Base-by-base conservation (phyloP, 1,139 yeast species). In the Sugiyamaella grinbergsii region DNA sequence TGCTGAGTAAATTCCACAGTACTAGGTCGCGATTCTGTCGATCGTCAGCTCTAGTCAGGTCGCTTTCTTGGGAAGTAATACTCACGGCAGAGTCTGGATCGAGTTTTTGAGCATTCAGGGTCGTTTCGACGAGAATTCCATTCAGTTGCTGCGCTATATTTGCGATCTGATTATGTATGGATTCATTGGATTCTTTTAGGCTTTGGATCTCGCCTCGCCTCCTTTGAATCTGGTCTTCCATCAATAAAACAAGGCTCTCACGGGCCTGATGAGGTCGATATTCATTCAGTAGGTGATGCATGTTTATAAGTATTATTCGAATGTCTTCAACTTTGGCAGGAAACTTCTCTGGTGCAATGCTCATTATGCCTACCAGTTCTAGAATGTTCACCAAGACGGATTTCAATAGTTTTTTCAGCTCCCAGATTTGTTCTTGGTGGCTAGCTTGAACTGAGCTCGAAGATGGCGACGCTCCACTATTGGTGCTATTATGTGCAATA, bases 181-280 rank as follows among this genome's bases (percentile, higher is more conserved):
- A 59, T 11, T 49, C 53, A 49, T 64, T 66, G 8, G 62, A 55
- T 19, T 48, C 47, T 13, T 59, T 58, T 42, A 65, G 55, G 11
- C 53, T 55, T 5, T 54, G 64, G 10, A 62, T 60, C 31, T 63
- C 60, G 52, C 39, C 58, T 58, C 54, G 34, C 8, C 52, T 38
- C 26, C 24, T 38, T 15, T 57, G 62, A 19, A 70, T 63, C 51
- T 70, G 71, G 49, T 81, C 82, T 61, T 79, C 82, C 66, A 89
- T 71, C 50, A 86, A 71, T 76, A 83, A 74, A 43, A 86, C 83
- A 58, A 89, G 75, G 54, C 89, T 82, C 61, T 89, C 96, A 42
- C 95, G 74, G 5, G 91, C 83, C 64, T 89, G 96, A 66, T 89
- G 96, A 0, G 96, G 96, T 52, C 96, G 73, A 68, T 88, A 89